phyloP scores from a whole-genome alignment of 495 filamentous ascomycete genomes.

The Penicillium egyptiacum region DNA sequence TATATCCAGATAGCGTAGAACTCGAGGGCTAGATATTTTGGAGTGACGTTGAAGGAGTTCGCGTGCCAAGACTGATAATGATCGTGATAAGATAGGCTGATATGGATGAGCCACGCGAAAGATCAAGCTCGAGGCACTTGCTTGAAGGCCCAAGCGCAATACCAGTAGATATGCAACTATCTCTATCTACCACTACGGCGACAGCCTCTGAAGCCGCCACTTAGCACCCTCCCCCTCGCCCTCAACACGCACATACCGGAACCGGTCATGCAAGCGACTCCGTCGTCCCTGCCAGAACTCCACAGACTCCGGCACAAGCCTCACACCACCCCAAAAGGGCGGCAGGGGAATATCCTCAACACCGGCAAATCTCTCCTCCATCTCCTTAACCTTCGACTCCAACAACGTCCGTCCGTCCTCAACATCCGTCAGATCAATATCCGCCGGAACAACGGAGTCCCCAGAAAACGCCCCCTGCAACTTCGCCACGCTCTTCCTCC shows the following conservation, averaged over 20 bases:
- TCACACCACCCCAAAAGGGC: slow-evolving; percentile 90
- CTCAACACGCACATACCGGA: slow-evolving; percentile 69
- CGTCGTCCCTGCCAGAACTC: slow-evolving; percentile 95
- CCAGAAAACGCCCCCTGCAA: slow-evolving; percentile 33
- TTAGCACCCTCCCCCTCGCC: slow-evolving; percentile 55
- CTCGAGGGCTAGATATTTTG: not conserved
- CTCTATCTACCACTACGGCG: slow-evolving; percentile 29
- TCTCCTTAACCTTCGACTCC: slow-evolving; percentile 66
- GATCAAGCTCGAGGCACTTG: not conserved
- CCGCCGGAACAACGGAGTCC: slow-evolving; percentile 35
- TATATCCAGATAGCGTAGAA: not conserved
- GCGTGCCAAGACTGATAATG: slow-evolving; percentile 13
- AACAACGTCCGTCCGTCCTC: slow-evolving; percentile 65
- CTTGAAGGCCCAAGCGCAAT: no score
- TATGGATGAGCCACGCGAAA: slow-evolving; percentile 10
- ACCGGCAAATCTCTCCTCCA: slow-evolving; percentile 70
- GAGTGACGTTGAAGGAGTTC: not conserved
- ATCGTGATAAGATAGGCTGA: slow-evolving; percentile 9
- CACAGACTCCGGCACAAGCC: slow-evolving; percentile 78
- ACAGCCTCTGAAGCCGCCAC: slow-evolving; percentile 44
- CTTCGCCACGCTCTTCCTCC: slow-evolving; percentile 35
- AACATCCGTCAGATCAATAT: slow-evolving; percentile 60
- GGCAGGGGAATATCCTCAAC: slow-evolving; percentile 81
- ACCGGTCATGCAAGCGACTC: slow-evolving; percentile 89
- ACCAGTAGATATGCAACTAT: slow-evolving; percentile 1